Evolutionary conservation across 495 filamentous ascomycete species (phyloP).

Genomic region (Apiosordaria backusii): DNA sequence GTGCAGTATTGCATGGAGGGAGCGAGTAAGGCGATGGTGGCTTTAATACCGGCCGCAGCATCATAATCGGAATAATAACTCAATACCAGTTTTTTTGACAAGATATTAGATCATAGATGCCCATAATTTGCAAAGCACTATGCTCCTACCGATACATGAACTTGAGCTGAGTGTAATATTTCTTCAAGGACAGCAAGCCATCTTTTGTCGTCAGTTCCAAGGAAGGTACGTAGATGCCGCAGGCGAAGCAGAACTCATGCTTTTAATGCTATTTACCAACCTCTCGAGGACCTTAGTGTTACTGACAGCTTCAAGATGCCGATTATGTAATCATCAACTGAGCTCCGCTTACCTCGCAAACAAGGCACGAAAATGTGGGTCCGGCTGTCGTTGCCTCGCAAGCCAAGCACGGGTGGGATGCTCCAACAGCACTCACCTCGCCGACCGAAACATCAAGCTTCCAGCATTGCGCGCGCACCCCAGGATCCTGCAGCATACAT

Average conservation of each 20-base stretch:
- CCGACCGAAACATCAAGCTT: not conserved
- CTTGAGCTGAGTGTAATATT: too few relatives aligned
- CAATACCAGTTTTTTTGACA: too few relatives aligned
- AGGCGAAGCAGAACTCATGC: too few relatives aligned
- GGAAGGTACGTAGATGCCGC: too few relatives aligned
- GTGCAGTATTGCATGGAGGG: constrained; percentile 90
- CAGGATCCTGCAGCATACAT: not conserved
- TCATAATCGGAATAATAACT: not conserved
- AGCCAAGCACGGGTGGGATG: not conserved
- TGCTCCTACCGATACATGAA: too few relatives aligned
- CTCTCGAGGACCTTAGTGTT: too few relatives aligned
- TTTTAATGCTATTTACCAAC: too few relatives aligned
- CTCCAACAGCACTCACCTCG: constrained; percentile 1
- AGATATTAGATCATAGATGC: not conserved
- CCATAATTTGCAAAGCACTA: too few relatives aligned
- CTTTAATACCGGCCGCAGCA: constrained; percentile 42
- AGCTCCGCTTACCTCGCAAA: not conserved
- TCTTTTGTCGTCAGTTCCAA: too few relatives aligned
- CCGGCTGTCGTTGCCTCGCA: not conserved
- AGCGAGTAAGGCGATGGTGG: constrained; percentile 73
- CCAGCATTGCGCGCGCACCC: not conserved
- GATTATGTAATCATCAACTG: not conserved
- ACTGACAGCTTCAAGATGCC: too few relatives aligned
- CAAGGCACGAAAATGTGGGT: not conserved
- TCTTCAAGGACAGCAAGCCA: too few relatives aligned